Evolutionary conservation across 1,284 basidiomycete species (phyloP).

Genomic region (Vanrija sp.): DNA sequence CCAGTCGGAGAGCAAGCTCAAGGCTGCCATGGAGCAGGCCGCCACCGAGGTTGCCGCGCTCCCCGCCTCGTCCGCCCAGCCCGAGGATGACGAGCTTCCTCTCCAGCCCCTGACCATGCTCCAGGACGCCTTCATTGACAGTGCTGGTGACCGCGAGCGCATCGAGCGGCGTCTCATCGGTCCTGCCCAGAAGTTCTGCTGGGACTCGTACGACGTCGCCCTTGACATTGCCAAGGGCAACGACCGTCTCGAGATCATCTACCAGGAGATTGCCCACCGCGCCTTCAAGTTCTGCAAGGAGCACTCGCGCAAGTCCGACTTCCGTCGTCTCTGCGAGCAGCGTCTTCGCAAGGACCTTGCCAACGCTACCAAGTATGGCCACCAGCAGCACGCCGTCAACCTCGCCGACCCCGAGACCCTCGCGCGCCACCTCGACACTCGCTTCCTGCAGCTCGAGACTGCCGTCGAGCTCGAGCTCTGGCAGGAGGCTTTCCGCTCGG

Average conservation of each 20-base stretch:
- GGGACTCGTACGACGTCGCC: slow-evolving; percentile 96
- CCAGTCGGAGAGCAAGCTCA: slow-evolving; percentile 80
- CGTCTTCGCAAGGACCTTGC: slow-evolving; percentile 83
- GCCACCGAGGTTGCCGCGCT: slow-evolving; percentile 76
- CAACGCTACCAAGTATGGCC: slow-evolving; percentile 92
- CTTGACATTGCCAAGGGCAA: slow-evolving; percentile 98
- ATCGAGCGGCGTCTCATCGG: slow-evolving; percentile 94
- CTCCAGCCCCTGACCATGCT: slow-evolving; percentile 46
- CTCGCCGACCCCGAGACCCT: slow-evolving; percentile 94
- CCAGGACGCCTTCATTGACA: slow-evolving; percentile 44
- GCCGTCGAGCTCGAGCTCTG: slow-evolving; percentile 98
- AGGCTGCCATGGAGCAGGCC: slow-evolving; percentile 73
- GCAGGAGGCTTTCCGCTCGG: slow-evolving; percentile 98
- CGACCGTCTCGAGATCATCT: slow-evolving; percentile 85
- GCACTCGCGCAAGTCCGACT: slow-evolving; percentile 94
- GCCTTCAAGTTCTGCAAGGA: slow-evolving; percentile 95
- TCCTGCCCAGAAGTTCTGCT: slow-evolving; percentile 96
- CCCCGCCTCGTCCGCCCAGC: slow-evolving; percentile 56
- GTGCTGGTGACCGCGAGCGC: slow-evolving; percentile 80
- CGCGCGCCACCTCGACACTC: slow-evolving; percentile 94
- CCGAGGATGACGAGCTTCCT: slow-evolving; percentile 42
- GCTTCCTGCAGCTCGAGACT: slow-evolving; percentile 96
- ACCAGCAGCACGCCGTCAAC: slow-evolving; percentile 97
- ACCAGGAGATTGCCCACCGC: slow-evolving; percentile 95
- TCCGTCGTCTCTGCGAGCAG: slow-evolving; percentile 94